Percentiles rank a stretch among this genome's conserved stretches.
These are phyloP conservation scores for Nemania bipapillata DNA, from an alignment of 2,329 filamentous ascomycete genomes.

Conservation along the genomic window DNA sequence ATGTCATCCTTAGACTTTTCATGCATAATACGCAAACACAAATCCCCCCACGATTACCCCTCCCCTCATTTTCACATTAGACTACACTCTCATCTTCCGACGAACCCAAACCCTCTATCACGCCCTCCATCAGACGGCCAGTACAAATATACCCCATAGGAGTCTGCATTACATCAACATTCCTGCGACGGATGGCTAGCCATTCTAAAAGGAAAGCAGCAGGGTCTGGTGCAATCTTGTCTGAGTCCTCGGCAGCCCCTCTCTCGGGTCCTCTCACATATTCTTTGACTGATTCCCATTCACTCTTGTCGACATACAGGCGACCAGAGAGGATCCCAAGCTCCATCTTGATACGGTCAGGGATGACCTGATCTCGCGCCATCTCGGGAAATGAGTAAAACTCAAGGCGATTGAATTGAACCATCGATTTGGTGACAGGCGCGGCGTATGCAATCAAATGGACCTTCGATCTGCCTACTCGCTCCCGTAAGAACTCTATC, in stretches of 20 bases:
- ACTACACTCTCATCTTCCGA: not conserved
- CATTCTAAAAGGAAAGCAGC: slow-evolving; percentile 66
- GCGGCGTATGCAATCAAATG: slow-evolving; percentile 69
- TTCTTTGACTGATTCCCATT: slow-evolving; percentile 51
- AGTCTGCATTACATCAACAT: slow-evolving; percentile 67
- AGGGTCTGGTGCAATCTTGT: slow-evolving; percentile 46
- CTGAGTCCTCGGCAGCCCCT: not conserved
- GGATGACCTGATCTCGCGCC: slow-evolving; percentile 54
- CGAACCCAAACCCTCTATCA: not conserved
- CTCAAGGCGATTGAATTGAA: slow-evolving; percentile 64
- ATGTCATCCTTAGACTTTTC: not conserved
- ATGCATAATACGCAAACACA: not conserved
- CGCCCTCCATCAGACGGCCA: slow-evolving; percentile 47
- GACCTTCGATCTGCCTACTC: slow-evolving; percentile 41
- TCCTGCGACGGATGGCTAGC: slow-evolving; percentile 64
- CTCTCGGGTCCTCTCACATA: slow-evolving; percentile 16
- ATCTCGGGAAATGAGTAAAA: slow-evolving; percentile 66
- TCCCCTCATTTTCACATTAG: not conserved
- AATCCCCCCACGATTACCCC: not conserved
- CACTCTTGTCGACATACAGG: slow-evolving; percentile 66
- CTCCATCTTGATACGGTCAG: slow-evolving; percentile 66
- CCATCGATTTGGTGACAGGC: slow-evolving; percentile 70
- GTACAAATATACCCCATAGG: slow-evolving; percentile 69
- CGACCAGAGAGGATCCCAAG: slow-evolving; percentile 70
- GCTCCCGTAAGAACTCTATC: slow-evolving; percentile 57